Conservation (phyloP, 768 basidiomycete genomes). For the Mycena albidolilacea region DNA sequence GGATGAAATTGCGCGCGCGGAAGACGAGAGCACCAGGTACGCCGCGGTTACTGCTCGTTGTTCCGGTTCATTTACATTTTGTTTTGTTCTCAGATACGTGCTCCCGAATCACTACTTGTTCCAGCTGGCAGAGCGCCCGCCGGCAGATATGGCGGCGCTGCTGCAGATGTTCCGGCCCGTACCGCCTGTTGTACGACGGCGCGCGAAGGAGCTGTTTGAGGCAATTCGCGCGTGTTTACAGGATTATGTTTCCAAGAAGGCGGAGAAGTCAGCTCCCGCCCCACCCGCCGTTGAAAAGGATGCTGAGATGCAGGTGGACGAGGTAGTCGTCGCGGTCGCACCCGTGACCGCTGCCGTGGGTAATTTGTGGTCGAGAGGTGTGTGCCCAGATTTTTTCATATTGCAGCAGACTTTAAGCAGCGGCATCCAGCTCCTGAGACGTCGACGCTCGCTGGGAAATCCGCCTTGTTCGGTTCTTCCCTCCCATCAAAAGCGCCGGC, state of each 20-base stretch:
- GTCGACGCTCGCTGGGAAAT: constrained; percentile 13
- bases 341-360: constrained; percentile 18
- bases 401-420: background rate
- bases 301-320: constrained; percentile 32
- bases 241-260: constrained; percentile 43
- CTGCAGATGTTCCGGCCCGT: constrained; percentile 72
- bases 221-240: constrained; percentile 70
- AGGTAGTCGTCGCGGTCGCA: constrained; percentile 14
- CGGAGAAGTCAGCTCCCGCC: constrained; percentile 10
- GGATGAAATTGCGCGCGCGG: constrained; percentile 81
- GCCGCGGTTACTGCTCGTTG: constrained; percentile 40
- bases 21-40: constrained; percentile 89
- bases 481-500: constrained; percentile 11
- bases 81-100: constrained; percentile 64
- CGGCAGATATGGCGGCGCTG: constrained; percentile 74
- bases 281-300: constrained; percentile 24
- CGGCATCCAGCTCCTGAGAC: constrained; percentile 4
- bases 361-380: constrained; percentile 51
- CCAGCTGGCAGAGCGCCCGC: constrained; percentile 78
- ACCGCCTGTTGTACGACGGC: constrained; percentile 74
- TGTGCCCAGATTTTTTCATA: background rate
- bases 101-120: constrained; percentile 84
- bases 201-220: constrained; percentile 75
- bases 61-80: background rate
- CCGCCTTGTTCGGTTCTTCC: constrained; percentile 45